These are phyloP conservation scores for Aspergillus texensis DNA, from an alignment of 2,329 filamentous ascomycete genomes.

Conservation along the genomic window DNA sequence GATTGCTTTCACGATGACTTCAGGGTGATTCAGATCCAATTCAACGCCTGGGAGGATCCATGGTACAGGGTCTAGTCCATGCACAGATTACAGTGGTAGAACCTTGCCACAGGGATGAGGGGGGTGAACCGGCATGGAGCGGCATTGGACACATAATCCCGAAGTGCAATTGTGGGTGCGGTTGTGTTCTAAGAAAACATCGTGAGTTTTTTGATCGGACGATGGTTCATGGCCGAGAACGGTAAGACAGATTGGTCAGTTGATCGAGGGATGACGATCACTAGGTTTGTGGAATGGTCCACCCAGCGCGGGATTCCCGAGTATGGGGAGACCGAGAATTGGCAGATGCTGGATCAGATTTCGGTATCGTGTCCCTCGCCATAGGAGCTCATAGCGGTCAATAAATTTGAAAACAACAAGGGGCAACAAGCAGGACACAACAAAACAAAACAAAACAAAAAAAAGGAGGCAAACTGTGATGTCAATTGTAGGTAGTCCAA, in stretches of 20 bases:
- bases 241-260: slow-evolving; percentile 19
- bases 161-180: slow-evolving; percentile 2
- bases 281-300: slow-evolving; percentile 21
- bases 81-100: slow-evolving; percentile 12
- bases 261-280: slow-evolving; percentile 23
- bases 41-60: slow-evolving; percentile 25
- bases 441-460: not conserved
- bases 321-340: slow-evolving; percentile 22
- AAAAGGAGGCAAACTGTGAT: not conserved
- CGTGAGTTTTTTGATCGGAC: slow-evolving; percentile 14
- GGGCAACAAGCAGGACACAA: not conserved
- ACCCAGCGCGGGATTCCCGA: slow-evolving; percentile 23
- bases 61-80: slow-evolving; percentile 21
- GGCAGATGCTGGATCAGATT: slow-evolving; percentile 15
- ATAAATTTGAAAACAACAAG: not conserved
- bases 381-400: slow-evolving; percentile 11
- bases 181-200: slow-evolving; percentile 15
- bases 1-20: slow-evolving; percentile 32
- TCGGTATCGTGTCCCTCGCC: not conserved
- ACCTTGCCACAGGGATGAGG: slow-evolving; percentile 23
- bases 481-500: not conserved
- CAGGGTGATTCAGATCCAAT: slow-evolving; percentile 24
- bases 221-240: slow-evolving; percentile 16
- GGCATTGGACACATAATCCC: slow-evolving; percentile 10
- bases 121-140: slow-evolving; percentile 7